Percentiles rank a stretch among this genome's conserved stretches.
Conservation (phyloP, 2,329 filamentous ascomycete species). For the Cercospora sp. region DNA sequence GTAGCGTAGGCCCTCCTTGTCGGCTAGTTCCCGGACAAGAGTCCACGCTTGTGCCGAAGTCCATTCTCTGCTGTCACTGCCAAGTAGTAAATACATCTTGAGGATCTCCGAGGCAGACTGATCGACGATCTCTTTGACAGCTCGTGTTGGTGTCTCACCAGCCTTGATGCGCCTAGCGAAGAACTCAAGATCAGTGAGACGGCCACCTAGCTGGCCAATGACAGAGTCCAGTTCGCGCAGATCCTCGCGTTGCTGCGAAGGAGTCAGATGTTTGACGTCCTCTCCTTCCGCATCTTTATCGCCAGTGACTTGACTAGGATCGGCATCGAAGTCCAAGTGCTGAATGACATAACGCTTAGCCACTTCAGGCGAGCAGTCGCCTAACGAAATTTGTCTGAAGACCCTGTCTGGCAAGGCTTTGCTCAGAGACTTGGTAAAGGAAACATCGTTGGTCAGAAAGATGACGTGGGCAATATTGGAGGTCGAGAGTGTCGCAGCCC, state of each 20-base stretch:
- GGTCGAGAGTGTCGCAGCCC: slow-evolving; percentile 80
- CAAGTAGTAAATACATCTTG: slow-evolving; percentile 79
- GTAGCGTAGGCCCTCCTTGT: slow-evolving; percentile 71
- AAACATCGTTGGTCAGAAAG: slow-evolving; percentile 86
- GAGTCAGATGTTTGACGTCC: slow-evolving; percentile 45
- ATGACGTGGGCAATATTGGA: slow-evolving; percentile 91
- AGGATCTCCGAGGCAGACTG: slow-evolving; percentile 87
- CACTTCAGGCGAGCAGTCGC: slow-evolving; percentile 78
- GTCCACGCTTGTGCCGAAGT: slow-evolving; percentile 86
- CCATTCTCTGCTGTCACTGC: slow-evolving; percentile 65
- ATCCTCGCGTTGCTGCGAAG: slow-evolving; percentile 54
- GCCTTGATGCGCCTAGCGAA: slow-evolving; percentile 85
- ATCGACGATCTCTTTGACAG: slow-evolving; percentile 83
- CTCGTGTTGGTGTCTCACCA: slow-evolving; percentile 77
- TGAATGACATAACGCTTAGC: slow-evolving; percentile 89
- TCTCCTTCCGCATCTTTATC: slow-evolving; percentile 42
- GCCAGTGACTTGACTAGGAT: slow-evolving; percentile 32
- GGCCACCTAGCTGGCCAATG: slow-evolving; percentile 80
- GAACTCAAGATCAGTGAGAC: slow-evolving; percentile 93
- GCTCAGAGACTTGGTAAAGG: slow-evolving; percentile 81
- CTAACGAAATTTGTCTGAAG: slow-evolving; percentile 80
- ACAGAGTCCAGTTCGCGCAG: slow-evolving; percentile 75
- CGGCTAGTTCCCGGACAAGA: slow-evolving; percentile 74
- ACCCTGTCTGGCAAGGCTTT: slow-evolving; percentile 88
- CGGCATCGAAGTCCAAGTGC: slow-evolving; percentile 62